Base-by-base conservation (phyloP, 2,329 filamentous ascomycete species). In the Magnaporthales sp. region DNA sequence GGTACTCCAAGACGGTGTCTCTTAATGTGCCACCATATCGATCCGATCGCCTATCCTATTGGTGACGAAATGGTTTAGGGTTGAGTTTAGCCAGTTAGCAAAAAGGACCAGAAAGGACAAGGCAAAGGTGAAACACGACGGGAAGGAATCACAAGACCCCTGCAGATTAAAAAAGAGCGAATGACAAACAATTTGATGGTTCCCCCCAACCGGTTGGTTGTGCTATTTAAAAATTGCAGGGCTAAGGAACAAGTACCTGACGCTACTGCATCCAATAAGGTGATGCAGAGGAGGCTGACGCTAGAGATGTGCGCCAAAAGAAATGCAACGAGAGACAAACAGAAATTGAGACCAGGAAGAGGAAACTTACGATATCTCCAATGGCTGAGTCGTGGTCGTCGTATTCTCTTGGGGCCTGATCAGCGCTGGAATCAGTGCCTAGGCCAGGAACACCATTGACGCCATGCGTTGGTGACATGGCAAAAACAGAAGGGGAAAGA, bases 1-100 rank as follows among this genome's bases (percentile, higher is more conserved):
- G 32, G 51, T 58, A 65, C 56, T 65, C 63, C 63, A 65, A 54
- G 31, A 65, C 19, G 38, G 46, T 65, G 13, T 10, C 26, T 24
- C 63, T 46, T 15, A 65, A 15, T 5, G 63, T 56, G 38, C n/a
- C 38, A 22, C 29, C 32, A 24, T 63, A 63, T 15, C 38, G 29
- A 8, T 56, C 38, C 2, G 63, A 60, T 10, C 24, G 11, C 46
- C 10, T 54, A 29, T 65, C 63, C 63, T 65, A 24, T 56, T 46
- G 38, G 38, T 46, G 38, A 46, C 38, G 38, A n/a, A 46, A 46
- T n/a, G 13, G 15, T 46, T 46, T 15, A 19, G 38, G 38, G 38
- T 19, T 46, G 15, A 6, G 38, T 13, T 46, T 46, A 46, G 38
- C 38, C 7, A 38, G 32, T 4, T 3, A 10, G 4, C 31, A 2